These are phyloP conservation scores for Arthrinium puccinioides DNA, from an alignment of 2,329 filamentous ascomycete species.

Conservation along the genomic window DNA sequence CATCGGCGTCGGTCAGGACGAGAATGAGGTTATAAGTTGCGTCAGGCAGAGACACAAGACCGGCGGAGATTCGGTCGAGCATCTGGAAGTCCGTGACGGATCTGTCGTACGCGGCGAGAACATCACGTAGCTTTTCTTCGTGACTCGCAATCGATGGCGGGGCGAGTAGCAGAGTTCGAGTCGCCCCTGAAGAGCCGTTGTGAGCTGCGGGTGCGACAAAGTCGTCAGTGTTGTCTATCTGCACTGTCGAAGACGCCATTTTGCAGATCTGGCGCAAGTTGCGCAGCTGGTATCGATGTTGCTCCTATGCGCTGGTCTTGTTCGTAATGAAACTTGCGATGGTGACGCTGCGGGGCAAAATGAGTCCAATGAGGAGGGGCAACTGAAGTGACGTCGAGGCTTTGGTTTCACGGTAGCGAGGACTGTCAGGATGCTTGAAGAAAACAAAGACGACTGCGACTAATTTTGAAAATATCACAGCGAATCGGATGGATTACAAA, in stretches of 20 bases:
- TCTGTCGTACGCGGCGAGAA: slow-evolving; percentile 69
- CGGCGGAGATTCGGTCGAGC: slow-evolving; percentile 85
- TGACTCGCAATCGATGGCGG: slow-evolving; percentile 85
- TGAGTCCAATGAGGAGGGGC: too few species aligned
- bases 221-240: slow-evolving; percentile 20
- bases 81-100: slow-evolving; percentile 84
- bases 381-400: too few species aligned
- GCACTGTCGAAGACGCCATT: slow-evolving; percentile 47
- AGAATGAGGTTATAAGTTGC: slow-evolving; percentile 79
- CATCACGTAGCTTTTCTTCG: slow-evolving; percentile 64
- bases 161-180: slow-evolving; percentile 74
- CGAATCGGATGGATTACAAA: too few species aligned
- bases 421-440: too few species aligned
- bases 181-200: slow-evolving; percentile 11
- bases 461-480: too few species aligned
- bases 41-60: slow-evolving; percentile 68
- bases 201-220: slow-evolving; percentile 13
- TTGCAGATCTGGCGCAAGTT: too few species aligned
- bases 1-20: slow-evolving; percentile 72
- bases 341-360: too few species aligned
- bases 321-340: too few species aligned
- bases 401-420: too few species aligned
- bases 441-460: too few species aligned
- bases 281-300: too few species aligned
- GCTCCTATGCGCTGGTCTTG: too few species aligned